Percentiles rank a stretch among this genome's conserved stretches.
Conservation (phyloP, 495 filamentous ascomycete species). For the Lasiosphaeriaceae sp. region DNA sequence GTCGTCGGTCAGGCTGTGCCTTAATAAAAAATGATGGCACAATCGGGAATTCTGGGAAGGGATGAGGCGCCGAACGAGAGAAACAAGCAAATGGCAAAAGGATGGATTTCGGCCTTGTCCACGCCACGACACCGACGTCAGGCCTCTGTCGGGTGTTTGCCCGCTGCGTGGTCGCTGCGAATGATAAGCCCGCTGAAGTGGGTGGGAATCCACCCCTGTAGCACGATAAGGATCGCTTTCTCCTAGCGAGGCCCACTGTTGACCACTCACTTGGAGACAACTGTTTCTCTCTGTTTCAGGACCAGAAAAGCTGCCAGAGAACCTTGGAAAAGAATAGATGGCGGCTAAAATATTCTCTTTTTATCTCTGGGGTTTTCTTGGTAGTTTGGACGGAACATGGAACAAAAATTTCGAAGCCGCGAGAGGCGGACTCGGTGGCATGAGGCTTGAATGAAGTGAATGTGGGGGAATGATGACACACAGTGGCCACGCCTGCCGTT, state of each 20-base stretch:
- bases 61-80: not conserved
- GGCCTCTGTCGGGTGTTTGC: not conserved
- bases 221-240: not conserved
- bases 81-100: not conserved
- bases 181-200: not conserved
- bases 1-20: too few relatives aligned
- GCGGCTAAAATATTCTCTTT: too few relatives aligned
- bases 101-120: not conserved
- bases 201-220: not conserved
- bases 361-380: too few relatives aligned
- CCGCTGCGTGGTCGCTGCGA: not conserved
- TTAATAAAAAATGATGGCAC: too few relatives aligned
- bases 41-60: too few relatives aligned
- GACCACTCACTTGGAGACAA: constrained; percentile 4
- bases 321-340: too few relatives aligned
- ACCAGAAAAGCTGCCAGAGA: not conserved
- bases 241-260: not conserved
- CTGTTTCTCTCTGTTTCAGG: constrained; percentile 9
- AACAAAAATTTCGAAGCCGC: too few relatives aligned
- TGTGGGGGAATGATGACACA: too few relatives aligned
- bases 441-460: too few relatives aligned
- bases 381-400: too few relatives aligned
- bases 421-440: too few relatives aligned
- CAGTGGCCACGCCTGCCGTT: too few relatives aligned
- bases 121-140: not conserved